phyloP scores from a whole-genome alignment of 106 monocot species.

The Dendrobium catenatum region DNA sequence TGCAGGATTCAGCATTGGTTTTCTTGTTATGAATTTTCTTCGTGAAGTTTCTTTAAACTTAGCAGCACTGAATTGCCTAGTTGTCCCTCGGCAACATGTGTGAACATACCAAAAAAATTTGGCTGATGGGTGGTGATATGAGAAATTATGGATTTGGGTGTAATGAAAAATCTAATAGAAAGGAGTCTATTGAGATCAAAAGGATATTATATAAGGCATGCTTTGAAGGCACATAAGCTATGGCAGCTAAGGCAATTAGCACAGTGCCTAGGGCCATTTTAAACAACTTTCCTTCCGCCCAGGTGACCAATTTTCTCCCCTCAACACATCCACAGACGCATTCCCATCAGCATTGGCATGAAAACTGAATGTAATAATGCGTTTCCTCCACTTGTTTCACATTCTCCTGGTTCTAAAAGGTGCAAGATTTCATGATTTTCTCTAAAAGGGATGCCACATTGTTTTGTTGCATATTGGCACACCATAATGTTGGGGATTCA shows the following conservation, averaged over 20 bases:
- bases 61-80: neutral
- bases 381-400: neutral
- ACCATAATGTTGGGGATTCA: neutral
- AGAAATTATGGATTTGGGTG: neutral
- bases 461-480: neutral
- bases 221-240: neutral
- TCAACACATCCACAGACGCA: no score
- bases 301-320: no score
- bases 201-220: neutral
- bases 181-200: neutral
- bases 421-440: neutral
- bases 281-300: no score
- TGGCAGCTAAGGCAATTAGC: neutral
- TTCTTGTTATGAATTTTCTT: neutral
- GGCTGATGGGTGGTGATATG: neutral
- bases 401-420: neutral
- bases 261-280: neutral
- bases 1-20: neutral
- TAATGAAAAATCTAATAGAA: neutral
- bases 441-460: neutral
- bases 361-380: no score
- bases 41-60: neutral
- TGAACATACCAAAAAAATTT: neutral
- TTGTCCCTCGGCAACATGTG: neutral
- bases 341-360: no score